A percentile compares a stretch with the other conserved stretches of the same genome.
phyloP scores from a whole-genome alignment of 164 flowering plant species.

The Annona cherimola region DNA sequence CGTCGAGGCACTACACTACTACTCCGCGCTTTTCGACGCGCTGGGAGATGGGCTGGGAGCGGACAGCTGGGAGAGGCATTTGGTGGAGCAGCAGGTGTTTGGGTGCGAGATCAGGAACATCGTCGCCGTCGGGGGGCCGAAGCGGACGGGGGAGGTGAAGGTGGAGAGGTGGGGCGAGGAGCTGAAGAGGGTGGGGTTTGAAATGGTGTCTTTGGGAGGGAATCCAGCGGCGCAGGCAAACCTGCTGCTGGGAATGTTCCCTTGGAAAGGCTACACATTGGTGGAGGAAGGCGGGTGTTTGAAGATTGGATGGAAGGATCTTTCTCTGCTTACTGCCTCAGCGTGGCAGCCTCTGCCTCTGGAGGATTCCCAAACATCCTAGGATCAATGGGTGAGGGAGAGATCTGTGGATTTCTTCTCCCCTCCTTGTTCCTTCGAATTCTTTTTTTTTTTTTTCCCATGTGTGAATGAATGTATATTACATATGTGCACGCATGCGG shows the following conservation, averaged over 20 bases:
- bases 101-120: constrained; percentile 85
- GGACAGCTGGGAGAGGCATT: constrained; percentile 56
- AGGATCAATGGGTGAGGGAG: constrained; percentile 12
- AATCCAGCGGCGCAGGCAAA: constrained; percentile 81
- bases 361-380: not conserved
- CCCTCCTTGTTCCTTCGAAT: too few species aligned
- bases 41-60: constrained; percentile 61
- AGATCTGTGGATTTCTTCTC: not conserved
- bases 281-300: constrained; percentile 76
- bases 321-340: constrained; percentile 80
- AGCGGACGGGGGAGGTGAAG: constrained; percentile 67
- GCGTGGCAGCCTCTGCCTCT: constrained; percentile 69
- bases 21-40: constrained; percentile 92
- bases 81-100: constrained; percentile 80
- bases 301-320: constrained; percentile 91
- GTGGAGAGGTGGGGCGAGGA: constrained; percentile 86
- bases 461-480: too few species aligned
- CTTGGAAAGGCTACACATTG: constrained; percentile 84
- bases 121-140: constrained; percentile 81
- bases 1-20: constrained; percentile 87
- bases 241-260: constrained; percentile 75
- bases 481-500: too few species aligned
- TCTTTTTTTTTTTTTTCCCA: not conserved
- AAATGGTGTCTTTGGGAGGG: constrained; percentile 65
- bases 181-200: constrained; percentile 57